Percentiles rank a stretch among this genome's conserved stretches.
These are phyloP conservation scores for Candida morakotiae DNA, from an alignment of 805 yeast species.

Conservation along the genomic window DNA sequence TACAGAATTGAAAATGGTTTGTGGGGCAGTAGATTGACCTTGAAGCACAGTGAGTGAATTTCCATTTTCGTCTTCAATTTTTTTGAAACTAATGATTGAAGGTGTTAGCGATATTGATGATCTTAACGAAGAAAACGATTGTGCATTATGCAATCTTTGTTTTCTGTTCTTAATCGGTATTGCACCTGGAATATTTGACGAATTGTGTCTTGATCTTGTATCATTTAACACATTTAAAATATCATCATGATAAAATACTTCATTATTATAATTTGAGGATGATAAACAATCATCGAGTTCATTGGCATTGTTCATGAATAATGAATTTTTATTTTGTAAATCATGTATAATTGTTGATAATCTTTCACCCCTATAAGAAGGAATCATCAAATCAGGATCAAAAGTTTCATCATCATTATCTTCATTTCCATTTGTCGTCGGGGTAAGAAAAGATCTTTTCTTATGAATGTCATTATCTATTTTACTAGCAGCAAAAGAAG, in stretches of 20 bases:
- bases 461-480: slow-evolving; percentile 54
- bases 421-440: slow-evolving; percentile 25
- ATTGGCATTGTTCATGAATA: slow-evolving; percentile 14
- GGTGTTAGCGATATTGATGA: slow-evolving; percentile 35
- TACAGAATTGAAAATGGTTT: slow-evolving; percentile 72
- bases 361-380: slow-evolving; percentile 59
- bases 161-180: slow-evolving; percentile 22
- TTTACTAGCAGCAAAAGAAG: slow-evolving; percentile 51
- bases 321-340: slow-evolving; percentile 14
- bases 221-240: slow-evolving; percentile 19
- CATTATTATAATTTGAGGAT: slow-evolving; percentile 16
- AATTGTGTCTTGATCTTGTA: slow-evolving; percentile 27
- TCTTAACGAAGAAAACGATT: slow-evolving; percentile 42
- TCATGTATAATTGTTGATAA: slow-evolving; percentile 53
- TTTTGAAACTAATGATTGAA: slow-evolving; percentile 52
- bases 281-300: slow-evolving; percentile 6
- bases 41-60: slow-evolving; percentile 65
- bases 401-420: slow-evolving; percentile 51
- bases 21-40: slow-evolving; percentile 79
- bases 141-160: slow-evolving; percentile 27
- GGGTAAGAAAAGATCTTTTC: slow-evolving; percentile 55
- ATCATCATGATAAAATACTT: slow-evolving; percentile 39
- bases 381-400: slow-evolving; percentile 67
- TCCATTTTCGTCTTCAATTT: slow-evolving; percentile 69
- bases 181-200: slow-evolving; percentile 13